These are phyloP conservation scores for Plantago ovata DNA, from an alignment of 257 asterid species.

Conservation along the genomic window DNA sequence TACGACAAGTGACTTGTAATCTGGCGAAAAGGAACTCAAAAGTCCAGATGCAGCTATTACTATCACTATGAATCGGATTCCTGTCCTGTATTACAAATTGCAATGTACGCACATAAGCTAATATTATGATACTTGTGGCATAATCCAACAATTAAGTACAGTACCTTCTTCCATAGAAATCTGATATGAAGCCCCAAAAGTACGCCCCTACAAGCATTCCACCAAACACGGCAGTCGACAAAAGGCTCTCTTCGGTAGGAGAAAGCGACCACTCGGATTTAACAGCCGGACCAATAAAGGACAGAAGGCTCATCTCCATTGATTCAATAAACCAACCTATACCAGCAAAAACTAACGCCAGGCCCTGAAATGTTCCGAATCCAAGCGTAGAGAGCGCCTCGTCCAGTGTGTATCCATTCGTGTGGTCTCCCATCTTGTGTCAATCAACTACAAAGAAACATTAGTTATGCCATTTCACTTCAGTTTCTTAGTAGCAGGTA, in stretches of 20 bases:
- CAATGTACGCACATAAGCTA: background rate
- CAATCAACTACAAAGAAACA: background rate
- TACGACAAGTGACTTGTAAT: constrained; percentile 25
- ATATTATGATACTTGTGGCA: background rate
- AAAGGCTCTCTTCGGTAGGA: constrained; percentile 36
- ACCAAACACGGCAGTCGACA: constrained; percentile 31
- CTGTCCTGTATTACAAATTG: constrained; percentile 9
- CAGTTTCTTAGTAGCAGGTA: background rate
- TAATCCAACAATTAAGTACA: background rate
- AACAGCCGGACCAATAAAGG: constrained; percentile 38
- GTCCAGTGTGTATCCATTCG: constrained; percentile 22
- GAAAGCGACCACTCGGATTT: constrained; percentile 33
- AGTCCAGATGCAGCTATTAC: constrained; percentile 25
- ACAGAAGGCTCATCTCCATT: constrained; percentile 32
- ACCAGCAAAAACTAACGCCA: constrained; percentile 32
- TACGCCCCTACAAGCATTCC: constrained; percentile 38
- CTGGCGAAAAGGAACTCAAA: constrained; percentile 24
- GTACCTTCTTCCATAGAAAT: constrained; percentile 34
- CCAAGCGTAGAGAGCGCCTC: constrained; percentile 30
- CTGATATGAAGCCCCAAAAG: constrained; percentile 37
- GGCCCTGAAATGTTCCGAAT: constrained; percentile 32
- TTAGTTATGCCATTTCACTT: background rate
- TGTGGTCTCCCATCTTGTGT: constrained; percentile 21
- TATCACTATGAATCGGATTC: constrained; percentile 10
- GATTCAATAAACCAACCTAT: constrained; percentile 39